These are phyloP conservation scores for Trypanosoma rangeli DNA, from an alignment of 208 protist species.

Conservation along the genomic window DNA sequence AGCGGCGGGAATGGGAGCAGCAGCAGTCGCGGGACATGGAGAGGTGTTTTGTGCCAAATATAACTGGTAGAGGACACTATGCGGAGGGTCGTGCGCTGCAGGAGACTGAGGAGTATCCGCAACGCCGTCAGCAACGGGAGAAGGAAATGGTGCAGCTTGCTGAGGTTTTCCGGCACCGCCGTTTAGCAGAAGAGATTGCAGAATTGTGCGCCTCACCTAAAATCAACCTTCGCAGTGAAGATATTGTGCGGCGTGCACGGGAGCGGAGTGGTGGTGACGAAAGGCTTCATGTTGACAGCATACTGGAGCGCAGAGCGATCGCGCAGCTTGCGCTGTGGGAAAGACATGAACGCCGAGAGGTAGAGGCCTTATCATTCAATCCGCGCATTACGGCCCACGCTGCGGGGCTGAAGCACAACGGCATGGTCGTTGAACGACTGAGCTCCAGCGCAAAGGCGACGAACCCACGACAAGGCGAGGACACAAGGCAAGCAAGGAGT, in stretches of 20 bases:
- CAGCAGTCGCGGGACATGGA: slow-evolving; percentile 3
- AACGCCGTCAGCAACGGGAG: background rate
- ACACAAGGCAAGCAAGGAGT: background rate
- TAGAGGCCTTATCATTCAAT: background rate
- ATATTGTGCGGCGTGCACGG: slow-evolving; percentile 7
- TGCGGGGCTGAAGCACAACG: slow-evolving; percentile 20
- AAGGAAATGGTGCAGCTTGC: background rate
- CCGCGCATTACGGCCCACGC: slow-evolving; percentile 39
- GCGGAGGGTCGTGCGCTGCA: slow-evolving; percentile 9
- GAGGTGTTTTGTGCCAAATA: slow-evolving; percentile 22
- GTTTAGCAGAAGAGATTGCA: background rate
- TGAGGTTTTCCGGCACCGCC: slow-evolving; percentile 2
- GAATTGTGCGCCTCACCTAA: slow-evolving; percentile 5
- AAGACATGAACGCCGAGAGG: slow-evolving; percentile 8
- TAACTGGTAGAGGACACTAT: slow-evolving; percentile 15
- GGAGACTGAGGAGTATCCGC: slow-evolving; percentile 12
- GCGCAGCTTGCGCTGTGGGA: slow-evolving; percentile 27
- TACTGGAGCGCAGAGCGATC: slow-evolving; percentile 21
- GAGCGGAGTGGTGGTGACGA: slow-evolving; percentile 1
- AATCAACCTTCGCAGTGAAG: slow-evolving; percentile 24
- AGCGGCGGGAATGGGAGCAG: slow-evolving; percentile 9
- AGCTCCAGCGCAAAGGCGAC: background rate
- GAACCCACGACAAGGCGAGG: background rate
- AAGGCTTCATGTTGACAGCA: slow-evolving; percentile 5
- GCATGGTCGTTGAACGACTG: slow-evolving; percentile 22